phyloP scores from a whole-genome alignment of 352 stramenopile species.

The Globisporangium viniferum region DNA sequence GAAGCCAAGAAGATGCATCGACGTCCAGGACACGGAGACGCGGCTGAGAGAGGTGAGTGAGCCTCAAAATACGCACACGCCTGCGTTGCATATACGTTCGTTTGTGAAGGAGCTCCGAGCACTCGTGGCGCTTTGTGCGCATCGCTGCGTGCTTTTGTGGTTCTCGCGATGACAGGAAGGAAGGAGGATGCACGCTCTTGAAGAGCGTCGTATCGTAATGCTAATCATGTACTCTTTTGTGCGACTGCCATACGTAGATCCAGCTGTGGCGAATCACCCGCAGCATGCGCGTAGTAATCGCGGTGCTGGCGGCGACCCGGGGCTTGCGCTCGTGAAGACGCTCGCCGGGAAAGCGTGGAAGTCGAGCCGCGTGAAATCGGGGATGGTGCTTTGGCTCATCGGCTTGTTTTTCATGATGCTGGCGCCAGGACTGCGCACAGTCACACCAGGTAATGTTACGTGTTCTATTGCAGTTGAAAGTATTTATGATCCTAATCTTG shows the following conservation, averaged over 20 bases:
- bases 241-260: background rate
- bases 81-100: background rate
- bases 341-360: conserved; percentile 48
- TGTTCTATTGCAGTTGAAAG: no score
- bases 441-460: conserved; percentile 36
- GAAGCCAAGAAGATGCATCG: conserved; percentile 22
- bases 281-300: background rate
- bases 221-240: background rate
- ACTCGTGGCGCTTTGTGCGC: background rate
- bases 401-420: conserved; percentile 85
- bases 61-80: background rate
- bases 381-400: conserved; percentile 63
- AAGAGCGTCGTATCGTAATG: background rate
- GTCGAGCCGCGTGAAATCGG: conserved; percentile 65
- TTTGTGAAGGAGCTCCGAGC: background rate
- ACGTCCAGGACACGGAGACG: conserved; percentile 19
- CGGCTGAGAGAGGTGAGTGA: conserved; percentile 12
- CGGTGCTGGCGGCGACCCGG: conserved; percentile 34
- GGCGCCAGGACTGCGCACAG: conserved; percentile 45
- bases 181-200: background rate
- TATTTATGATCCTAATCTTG: background rate
- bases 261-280: conserved; percentile 2
- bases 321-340: conserved; percentile 47
- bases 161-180: background rate
- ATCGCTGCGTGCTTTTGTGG: background rate